Evolutionary conservation across 192 early-diverging fungal genomes (phyloP), one percentile per base, ranked within the genome.

Genomic region (Lobosporangium transversale): DNA sequence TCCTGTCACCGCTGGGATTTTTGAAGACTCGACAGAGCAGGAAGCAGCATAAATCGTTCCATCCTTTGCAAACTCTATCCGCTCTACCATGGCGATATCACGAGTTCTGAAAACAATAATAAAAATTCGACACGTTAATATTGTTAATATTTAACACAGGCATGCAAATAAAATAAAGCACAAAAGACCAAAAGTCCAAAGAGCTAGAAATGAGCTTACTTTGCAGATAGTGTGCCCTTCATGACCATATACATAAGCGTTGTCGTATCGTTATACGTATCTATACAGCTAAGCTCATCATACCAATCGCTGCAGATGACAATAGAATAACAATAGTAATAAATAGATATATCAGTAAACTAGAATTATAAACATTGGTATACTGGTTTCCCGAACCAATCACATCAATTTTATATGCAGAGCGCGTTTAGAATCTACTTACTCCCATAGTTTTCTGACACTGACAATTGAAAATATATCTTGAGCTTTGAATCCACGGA

Each of bases 371-470:
- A 49, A 50, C 3, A 54, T 4, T 44, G 23, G 45, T 51, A 8
- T 9, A 50, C n/a, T n/a, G n/a, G n/a, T n/a, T n/a, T n/a, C n/a
- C n/a, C n/a, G n/a, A n/a, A n/a, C n/a, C n/a, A n/a, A n/a, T n/a
- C n/a, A n/a, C n/a, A n/a, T n/a, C n/a, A n/a, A n/a, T n/a, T n/a
- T n/a, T n/a, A n/a, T n/a, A n/a, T n/a, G n/a, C n/a, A n/a, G n/a
- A n/a, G n/a, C n/a, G n/a, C n/a, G n/a, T n/a, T n/a, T n/a, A n/a
- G n/a, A n/a, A 40, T 10, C 37, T 4, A 76, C 73, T 67, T 76
- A 76, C 73, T 87, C 85, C 85, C 85, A 87, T 8, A 85, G 70
- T 49, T 83, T 85, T 26, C 85, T 69, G 54, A 80, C 79, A 29
- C 68, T 76, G 55, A 86, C 80, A 14, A 87, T 81, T 29, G 83